These are phyloP conservation scores for Mortierella sp. DNA, from an alignment of 371 early-diverging fungal genomes.

Conservation along the genomic window DNA sequence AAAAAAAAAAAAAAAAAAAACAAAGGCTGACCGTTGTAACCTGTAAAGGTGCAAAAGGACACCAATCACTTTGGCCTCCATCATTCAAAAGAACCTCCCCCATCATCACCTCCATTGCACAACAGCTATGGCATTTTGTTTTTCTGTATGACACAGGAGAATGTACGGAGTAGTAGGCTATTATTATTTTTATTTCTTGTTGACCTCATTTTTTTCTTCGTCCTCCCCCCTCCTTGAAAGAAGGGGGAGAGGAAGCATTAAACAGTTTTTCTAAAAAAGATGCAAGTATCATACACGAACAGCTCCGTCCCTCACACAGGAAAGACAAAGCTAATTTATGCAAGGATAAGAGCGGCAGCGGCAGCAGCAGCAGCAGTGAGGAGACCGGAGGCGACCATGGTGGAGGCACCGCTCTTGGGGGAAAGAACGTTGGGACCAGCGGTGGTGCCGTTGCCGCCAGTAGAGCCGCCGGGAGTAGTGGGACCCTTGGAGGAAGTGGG, in stretches of 20 bases:
- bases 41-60: too few relatives aligned
- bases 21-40: too few relatives aligned
- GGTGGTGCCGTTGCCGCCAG: not conserved
- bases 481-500: not conserved
- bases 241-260: not conserved
- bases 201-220: not conserved
- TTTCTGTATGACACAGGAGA: too few relatives aligned
- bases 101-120: too few relatives aligned
- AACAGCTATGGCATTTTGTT: too few relatives aligned
- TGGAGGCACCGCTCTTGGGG: not conserved
- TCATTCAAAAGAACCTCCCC: too few relatives aligned
- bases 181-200: conserved; percentile 4
- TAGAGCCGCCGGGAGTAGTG: not conserved
- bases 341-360: conserved; percentile 37
- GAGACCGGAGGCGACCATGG: conserved; percentile 8
- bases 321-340: conserved; percentile 20
- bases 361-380: conserved; percentile 25
- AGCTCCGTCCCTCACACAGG: not conserved
- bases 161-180: not conserved
- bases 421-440: conserved; percentile 5
- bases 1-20: too few relatives aligned
- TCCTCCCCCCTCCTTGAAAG: not conserved
- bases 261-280: not conserved
- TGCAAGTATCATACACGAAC: conserved; percentile 2
- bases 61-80: too few relatives aligned